A percentile compares a stretch with the other conserved stretches of the same genome.
Conservation (phyloP, 2,329 filamentous ascomycete species). For the Chaetomiaceae sp. region DNA sequence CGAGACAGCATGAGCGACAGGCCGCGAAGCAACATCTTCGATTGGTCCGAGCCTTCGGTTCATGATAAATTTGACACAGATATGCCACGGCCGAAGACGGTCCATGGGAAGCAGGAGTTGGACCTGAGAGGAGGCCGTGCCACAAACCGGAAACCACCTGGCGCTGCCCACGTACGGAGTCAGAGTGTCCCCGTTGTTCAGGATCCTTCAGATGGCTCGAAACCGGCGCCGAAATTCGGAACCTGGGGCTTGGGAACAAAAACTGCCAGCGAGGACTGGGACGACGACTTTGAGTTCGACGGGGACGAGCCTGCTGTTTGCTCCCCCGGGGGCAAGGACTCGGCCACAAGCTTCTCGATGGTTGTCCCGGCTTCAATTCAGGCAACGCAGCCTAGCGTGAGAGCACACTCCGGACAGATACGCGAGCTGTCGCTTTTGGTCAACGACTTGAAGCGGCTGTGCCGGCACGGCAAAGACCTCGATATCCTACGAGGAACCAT, state of each 20-base stretch:
- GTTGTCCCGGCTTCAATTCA: slow-evolving; percentile 75
- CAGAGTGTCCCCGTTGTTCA: slow-evolving; percentile 74
- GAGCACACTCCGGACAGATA: slow-evolving; percentile 78
- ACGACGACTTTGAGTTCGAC: slow-evolving; percentile 80
- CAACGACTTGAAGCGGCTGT: slow-evolving; percentile 75
- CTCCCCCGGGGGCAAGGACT: slow-evolving; percentile 35
- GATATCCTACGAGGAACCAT: slow-evolving; percentile 59
- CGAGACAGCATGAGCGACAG: slow-evolving; percentile 40
- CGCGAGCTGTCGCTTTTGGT: slow-evolving; percentile 76
- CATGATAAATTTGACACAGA: slow-evolving; percentile 58
- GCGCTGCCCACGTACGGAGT: slow-evolving; percentile 67
- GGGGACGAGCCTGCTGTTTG: slow-evolving; percentile 38
- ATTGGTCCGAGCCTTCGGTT: slow-evolving; percentile 66
- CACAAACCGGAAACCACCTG: slow-evolving; percentile 62
- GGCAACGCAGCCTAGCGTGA: slow-evolving; percentile 76
- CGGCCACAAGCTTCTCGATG: slow-evolving; percentile 48
- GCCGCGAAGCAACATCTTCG: slow-evolving; percentile 67
- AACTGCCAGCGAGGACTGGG: slow-evolving; percentile 80
- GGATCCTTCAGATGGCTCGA: slow-evolving; percentile 55
- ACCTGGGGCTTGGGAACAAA: slow-evolving; percentile 80
- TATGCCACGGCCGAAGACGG: slow-evolving; percentile 65
- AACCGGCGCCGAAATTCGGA: slow-evolving; percentile 63
- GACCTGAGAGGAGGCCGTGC: slow-evolving; percentile 67
- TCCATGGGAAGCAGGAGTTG: slow-evolving; percentile 69
- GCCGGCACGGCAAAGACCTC: slow-evolving; percentile 64